Evolutionary conservation across 2,329 filamentous ascomycete species (phyloP).

Genomic region (Metarhizium brunneum): DNA sequence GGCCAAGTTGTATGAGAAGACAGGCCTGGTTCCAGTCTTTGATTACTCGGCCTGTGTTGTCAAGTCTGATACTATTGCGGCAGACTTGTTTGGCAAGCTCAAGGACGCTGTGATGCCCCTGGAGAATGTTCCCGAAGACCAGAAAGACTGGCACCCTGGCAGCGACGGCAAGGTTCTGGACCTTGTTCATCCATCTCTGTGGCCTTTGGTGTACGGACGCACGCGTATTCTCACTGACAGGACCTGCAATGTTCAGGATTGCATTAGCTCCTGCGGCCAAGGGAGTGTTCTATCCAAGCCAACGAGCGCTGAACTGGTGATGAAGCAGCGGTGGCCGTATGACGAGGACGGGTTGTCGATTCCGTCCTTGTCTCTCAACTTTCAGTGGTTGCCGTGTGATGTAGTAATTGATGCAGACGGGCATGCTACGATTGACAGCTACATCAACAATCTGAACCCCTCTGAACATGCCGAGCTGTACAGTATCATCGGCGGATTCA

Average conservation of each 20-base stretch:
- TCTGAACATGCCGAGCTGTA: slow-evolving; percentile 28
- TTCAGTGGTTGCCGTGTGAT: slow-evolving; percentile 42
- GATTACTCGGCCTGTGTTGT: slow-evolving; percentile 16
- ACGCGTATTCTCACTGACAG: slow-evolving; percentile 23
- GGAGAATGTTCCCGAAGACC: slow-evolving; percentile 37
- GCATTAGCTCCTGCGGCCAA: slow-evolving; percentile 23
- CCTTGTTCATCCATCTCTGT: slow-evolving; percentile 55
- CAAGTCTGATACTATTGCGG: slow-evolving; percentile 24
- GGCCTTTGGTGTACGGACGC: slow-evolving; percentile 45
- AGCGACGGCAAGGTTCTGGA: slow-evolving; percentile 49
- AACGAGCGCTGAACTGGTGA: not conserved
- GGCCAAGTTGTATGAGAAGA: not conserved
- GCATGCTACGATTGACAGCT: slow-evolving; percentile 33
- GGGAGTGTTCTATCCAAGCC: slow-evolving; percentile 19
- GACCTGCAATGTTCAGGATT: slow-evolving; percentile 26
- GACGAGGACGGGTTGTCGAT: not conserved
- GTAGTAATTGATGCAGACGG: slow-evolving; percentile 30
- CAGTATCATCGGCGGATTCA: slow-evolving; percentile 28
- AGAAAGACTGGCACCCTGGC: slow-evolving; percentile 53
- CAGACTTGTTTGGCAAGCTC: slow-evolving; percentile 26
- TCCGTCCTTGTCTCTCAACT: slow-evolving; percentile 9
- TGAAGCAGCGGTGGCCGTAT: not conserved
- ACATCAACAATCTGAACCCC: slow-evolving; percentile 46
- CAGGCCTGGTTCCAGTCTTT: not conserved
- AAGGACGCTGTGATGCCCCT: slow-evolving; percentile 33